Evolutionary conservation across 1,284 basidiomycete species (phyloP).

Genomic region (Flammula alnicola): DNA sequence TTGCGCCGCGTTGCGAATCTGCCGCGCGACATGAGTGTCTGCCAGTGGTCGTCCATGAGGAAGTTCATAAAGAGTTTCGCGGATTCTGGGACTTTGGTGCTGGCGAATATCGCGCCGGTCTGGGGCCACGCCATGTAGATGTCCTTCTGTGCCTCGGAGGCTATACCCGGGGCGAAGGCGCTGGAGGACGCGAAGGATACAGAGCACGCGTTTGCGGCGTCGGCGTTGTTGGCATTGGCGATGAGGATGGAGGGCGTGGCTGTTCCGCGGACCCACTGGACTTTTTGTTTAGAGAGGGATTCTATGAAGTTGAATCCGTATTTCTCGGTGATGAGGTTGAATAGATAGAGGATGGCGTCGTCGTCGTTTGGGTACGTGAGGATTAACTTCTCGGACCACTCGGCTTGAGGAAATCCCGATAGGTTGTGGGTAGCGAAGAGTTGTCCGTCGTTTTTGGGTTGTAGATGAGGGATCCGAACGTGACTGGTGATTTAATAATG

Average conservation of each 20-base stretch:
- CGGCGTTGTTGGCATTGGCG: slow-evolving; percentile 13
- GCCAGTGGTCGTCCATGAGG: slow-evolving; percentile 25
- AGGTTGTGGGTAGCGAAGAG: slow-evolving; percentile 14
- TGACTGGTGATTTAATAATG: slow-evolving; percentile 12
- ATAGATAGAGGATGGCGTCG: slow-evolving; percentile 30
- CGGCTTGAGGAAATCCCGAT: slow-evolving; percentile 20
- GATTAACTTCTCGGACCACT: slow-evolving; percentile 18
- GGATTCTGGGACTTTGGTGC: slow-evolving; percentile 21
- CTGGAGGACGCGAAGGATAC: slow-evolving; percentile 24
- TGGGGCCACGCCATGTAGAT: slow-evolving; percentile 29
- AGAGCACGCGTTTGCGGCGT: slow-evolving; percentile 9
- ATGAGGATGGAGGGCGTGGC: slow-evolving; percentile 26
- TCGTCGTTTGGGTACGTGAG: slow-evolving; percentile 32
- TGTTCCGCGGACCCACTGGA: slow-evolving; percentile 26
- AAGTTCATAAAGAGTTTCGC: slow-evolving; percentile 27
- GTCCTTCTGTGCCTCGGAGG: slow-evolving; percentile 11
- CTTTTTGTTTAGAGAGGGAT: slow-evolving; percentile 19
- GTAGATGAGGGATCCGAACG: slow-evolving; percentile 26
- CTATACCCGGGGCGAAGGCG: slow-evolving; percentile 17
- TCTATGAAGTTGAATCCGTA: slow-evolving; percentile 25
- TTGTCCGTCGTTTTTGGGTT: slow-evolving; percentile 13
- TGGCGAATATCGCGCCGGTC: slow-evolving; percentile 24
- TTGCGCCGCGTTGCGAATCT: slow-evolving; percentile 22
- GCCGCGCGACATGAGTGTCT: slow-evolving; percentile 14
- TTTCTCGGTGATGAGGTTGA: slow-evolving; percentile 22